Percentiles rank a stretch among this genome's conserved stretches.
Conservation (phyloP, 139 green algal species). For the Eudorina sp. region DNA sequence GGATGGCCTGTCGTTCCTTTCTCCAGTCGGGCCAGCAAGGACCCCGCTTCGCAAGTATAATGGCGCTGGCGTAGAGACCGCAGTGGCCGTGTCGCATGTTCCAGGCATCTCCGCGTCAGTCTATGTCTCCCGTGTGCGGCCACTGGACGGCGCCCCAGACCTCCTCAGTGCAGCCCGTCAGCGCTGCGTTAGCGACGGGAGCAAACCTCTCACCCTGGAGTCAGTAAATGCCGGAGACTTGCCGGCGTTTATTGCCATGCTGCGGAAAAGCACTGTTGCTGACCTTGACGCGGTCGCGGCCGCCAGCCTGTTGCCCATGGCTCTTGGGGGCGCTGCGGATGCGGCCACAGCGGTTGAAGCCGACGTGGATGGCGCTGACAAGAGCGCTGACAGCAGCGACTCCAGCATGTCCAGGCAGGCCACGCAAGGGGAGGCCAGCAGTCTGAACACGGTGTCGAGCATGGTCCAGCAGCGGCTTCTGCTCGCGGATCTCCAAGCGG, state of each 20-base stretch:
- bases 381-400: not conserved
- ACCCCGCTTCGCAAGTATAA: not conserved
- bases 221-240: not conserved
- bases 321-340: too few species aligned
- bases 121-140: slow-evolving; percentile 14
- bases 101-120: not conserved
- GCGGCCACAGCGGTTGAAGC: too few species aligned
- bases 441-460: not conserved
- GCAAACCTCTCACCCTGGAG: not conserved
- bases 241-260: slow-evolving; percentile 1
- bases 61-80: not conserved
- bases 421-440: not conserved
- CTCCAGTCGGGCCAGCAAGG: not conserved
- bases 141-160: not conserved
- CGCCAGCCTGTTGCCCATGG: not conserved
- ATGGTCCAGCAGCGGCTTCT: not conserved
- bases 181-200: not conserved
- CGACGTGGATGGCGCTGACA: not conserved
- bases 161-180: not conserved
- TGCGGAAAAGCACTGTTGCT: not conserved
- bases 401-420: not conserved
- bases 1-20: slow-evolving; percentile 24
- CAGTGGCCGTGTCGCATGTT: not conserved
- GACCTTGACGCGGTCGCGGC: not conserved
- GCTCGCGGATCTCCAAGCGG: not conserved